Evolutionary conservation across 768 basidiomycete genomes (phyloP), one percentile per base, ranked within the genome.

Genomic region (Mycena capillaripes): DNA sequence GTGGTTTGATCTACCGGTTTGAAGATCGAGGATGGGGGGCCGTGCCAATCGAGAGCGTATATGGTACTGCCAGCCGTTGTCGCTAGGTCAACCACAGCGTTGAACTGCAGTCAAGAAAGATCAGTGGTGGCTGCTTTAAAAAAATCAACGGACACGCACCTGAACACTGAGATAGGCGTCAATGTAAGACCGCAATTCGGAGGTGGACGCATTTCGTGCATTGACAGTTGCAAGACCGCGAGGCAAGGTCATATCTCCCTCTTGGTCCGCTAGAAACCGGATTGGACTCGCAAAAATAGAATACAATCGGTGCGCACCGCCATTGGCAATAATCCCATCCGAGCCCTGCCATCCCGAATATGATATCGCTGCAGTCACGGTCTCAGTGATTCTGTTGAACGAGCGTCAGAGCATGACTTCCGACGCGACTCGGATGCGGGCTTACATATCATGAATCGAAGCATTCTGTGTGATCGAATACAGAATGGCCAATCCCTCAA

Each of bases 401-500:
- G 1, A 8, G 29, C 25, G 29, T 36, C 34, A 57, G 23, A 38
- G 19, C 10, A 1, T 19, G 17, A 32, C 4, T 27, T 55, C 5
- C 11, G 29, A 27, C 1, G 7, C 32, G 29, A 4, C 40, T 58
- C 34, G n/a, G n/a, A n/a, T n/a, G n/a, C n/a, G n/a, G 30, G 61
- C 73, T 46, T 38, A 74, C 73, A 58, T 36, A n/a, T 56, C 38
- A 17, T 62, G 50, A n/a, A 59, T 42, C 71, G n/a, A n/a, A n/a
- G n/a, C n/a, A n/a, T n/a, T n/a, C n/a, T n/a, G n/a, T n/a, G n/a
- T n/a, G n/a, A n/a, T 32, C 19, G 73, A 74, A 58, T 64, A 58
- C 40, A 74, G 65, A 21, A 66, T 70, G 27, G 73, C 50, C 25
- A 74, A 25, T 30, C 69, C 73, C 27, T 74, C 73, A 40, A 71